Conservation (phyloP, 192 early-diverging fungal species). For the Backusella macrospora region DNA sequence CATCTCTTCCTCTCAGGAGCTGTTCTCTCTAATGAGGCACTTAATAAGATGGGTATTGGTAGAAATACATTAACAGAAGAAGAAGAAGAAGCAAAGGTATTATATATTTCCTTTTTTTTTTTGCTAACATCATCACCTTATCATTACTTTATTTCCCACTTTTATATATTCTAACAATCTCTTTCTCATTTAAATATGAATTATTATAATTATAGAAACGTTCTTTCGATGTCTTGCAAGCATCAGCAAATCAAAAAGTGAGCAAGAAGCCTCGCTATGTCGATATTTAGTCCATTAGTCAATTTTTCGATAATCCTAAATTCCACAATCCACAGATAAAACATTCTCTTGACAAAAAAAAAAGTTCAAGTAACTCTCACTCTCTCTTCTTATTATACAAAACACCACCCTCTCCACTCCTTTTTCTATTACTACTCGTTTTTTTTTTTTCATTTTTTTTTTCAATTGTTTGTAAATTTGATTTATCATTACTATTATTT, state of each 20-base stretch:
- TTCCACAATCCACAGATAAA: slow-evolving; percentile 9
- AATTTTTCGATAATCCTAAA: slow-evolving; percentile 6
- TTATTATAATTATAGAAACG: slow-evolving; percentile 30
- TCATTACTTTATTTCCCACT: no score
- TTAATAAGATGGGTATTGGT: slow-evolving; percentile 25
- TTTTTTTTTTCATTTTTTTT: background rate
- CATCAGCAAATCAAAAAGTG: slow-evolving; percentile 1
- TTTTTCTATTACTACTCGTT: background rate
- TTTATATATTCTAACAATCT: no score
- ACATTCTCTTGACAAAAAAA: slow-evolving; percentile 22
- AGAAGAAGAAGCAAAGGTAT: slow-evolving; percentile 24
- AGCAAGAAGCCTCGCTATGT: slow-evolving; percentile 30
- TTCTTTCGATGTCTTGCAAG: slow-evolving; percentile 14
- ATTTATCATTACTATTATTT: no score
- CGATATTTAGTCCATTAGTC: slow-evolving; percentile 8
- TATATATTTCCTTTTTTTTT: no score
- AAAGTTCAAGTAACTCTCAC: no score
- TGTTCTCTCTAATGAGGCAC: slow-evolving; percentile 28
- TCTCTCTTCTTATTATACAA: background rate
- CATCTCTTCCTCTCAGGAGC: background rate
- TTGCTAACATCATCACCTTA: background rate
- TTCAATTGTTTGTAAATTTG: no score
- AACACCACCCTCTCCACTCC: slow-evolving; percentile 12
- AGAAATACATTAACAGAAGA: background rate
- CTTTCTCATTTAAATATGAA: background rate